Evolutionary conservation across 306 rosid genomes (phyloP).

Genomic region (Pterocarpus macrocarpus): DNA sequence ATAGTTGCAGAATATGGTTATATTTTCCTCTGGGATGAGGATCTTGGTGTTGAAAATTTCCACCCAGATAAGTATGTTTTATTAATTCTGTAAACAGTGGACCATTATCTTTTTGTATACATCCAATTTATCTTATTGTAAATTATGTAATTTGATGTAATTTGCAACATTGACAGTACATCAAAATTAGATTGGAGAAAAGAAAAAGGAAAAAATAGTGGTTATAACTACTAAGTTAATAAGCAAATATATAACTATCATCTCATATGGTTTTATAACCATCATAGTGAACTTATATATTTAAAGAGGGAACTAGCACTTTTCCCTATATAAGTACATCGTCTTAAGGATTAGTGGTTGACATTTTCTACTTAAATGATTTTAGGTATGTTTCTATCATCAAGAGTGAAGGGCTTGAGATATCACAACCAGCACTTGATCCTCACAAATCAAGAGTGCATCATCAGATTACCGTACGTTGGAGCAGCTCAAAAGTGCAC

Average conservation of each 20-base stretch:
- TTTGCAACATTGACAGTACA: too few species aligned
- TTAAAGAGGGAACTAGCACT: too few species aligned
- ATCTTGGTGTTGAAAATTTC: slow-evolving; percentile 85
- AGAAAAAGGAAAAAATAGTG: too few species aligned
- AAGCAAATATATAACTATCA: too few species aligned
- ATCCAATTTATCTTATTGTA: too few species aligned
- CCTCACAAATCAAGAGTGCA: slow-evolving; percentile 69
- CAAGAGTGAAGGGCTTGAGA: slow-evolving; percentile 70
- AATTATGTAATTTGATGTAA: too few species aligned
- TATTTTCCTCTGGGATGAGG: slow-evolving; percentile 92
- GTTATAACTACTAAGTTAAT: too few species aligned
- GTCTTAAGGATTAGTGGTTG: background rate
- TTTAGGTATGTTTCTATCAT: slow-evolving; percentile 72
- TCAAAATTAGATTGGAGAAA: too few species aligned
- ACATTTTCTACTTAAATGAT: slow-evolving; percentile 31
- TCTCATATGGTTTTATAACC: too few species aligned
- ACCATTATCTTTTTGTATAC: background rate
- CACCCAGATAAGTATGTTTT: slow-evolving; percentile 63
- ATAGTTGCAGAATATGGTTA: slow-evolving; percentile 76
- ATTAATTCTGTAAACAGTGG: background rate
- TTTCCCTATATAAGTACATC: background rate
- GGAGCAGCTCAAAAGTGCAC: slow-evolving; percentile 71
- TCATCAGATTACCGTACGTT: slow-evolving; percentile 82
- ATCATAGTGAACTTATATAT: too few species aligned
- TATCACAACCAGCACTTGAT: slow-evolving; percentile 91